These are phyloP conservation scores for Blastomyces parvus DNA, from an alignment of 2,329 filamentous ascomycete species.

Conservation along the genomic window DNA sequence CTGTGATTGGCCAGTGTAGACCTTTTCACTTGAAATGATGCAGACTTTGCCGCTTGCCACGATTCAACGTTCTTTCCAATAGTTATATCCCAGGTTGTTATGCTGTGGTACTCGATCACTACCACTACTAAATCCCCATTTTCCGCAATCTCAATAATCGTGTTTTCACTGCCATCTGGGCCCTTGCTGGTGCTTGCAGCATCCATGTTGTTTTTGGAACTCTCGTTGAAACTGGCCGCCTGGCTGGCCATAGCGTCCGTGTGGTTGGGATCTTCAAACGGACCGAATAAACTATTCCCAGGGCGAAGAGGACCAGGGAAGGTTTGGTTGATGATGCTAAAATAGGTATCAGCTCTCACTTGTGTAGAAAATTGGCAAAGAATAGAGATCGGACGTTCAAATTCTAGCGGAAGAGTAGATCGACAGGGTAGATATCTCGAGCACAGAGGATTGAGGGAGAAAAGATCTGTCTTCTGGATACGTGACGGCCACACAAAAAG, in stretches of 20 bases:
- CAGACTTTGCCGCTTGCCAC: background rate
- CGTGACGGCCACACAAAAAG: background rate
- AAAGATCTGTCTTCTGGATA: background rate
- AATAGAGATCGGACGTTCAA: too few species aligned
- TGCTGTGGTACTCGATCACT: background rate
- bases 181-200: background rate
- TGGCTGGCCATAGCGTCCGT: too few species aligned
- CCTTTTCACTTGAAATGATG: background rate
- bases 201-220: background rate
- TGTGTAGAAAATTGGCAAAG: background rate
- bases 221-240: background rate
- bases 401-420: too few species aligned
- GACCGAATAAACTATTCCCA: background rate
- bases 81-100: background rate
- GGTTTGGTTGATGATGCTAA: background rate
- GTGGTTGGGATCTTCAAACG: background rate
- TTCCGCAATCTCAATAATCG: background rate
- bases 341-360: background rate
- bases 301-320: background rate
- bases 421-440: too few species aligned
- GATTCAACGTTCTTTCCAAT: background rate
- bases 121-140: background rate
- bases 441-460: background rate
- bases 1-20: background rate
- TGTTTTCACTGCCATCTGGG: background rate